phyloP scores from a whole-genome alignment of 257 asterid genomes.

The Nicotiana tomentosiformis region DNA sequence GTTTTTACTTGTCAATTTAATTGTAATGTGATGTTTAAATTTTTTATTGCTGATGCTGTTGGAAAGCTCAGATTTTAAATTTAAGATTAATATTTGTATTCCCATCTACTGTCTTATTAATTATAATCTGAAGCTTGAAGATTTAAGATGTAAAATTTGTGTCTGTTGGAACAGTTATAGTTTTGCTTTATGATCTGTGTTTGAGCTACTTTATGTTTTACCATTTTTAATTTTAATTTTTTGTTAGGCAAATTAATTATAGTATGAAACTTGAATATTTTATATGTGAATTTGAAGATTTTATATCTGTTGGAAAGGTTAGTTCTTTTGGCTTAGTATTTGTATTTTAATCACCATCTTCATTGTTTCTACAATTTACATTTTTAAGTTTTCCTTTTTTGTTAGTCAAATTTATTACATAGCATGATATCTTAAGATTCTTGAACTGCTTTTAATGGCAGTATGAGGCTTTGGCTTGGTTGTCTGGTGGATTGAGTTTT shows the following conservation, averaged over 20 bases:
- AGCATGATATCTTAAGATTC: neutral
- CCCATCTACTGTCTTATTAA: neutral
- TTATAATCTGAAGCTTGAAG: neutral
- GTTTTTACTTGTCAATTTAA: neutral
- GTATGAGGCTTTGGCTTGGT: slow-evolving; percentile 96
- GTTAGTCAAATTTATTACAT: neutral
- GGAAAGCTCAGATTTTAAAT: neutral
- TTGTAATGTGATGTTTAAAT: neutral
- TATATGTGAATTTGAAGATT: neutral
- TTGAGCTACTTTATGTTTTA: neutral
- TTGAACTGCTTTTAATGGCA: slow-evolving; percentile 18
- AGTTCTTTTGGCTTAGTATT: neutral
- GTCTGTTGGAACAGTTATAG: neutral
- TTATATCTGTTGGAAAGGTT: neutral
- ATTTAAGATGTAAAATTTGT: neutral
- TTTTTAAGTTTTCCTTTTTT: neutral
- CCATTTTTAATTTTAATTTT: neutral
- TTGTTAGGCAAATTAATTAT: neutral
- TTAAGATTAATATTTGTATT: neutral
- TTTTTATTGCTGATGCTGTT: neutral
- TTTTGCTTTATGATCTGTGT: neutral
- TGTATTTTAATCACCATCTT: neutral
- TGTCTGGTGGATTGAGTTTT: slow-evolving; percentile 74
- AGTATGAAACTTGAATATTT: neutral
- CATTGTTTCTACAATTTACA: neutral